Evolutionary conservation across 2,329 filamentous ascomycete species (phyloP).

Genomic region (Aureobasidium leucospermi): DNA sequence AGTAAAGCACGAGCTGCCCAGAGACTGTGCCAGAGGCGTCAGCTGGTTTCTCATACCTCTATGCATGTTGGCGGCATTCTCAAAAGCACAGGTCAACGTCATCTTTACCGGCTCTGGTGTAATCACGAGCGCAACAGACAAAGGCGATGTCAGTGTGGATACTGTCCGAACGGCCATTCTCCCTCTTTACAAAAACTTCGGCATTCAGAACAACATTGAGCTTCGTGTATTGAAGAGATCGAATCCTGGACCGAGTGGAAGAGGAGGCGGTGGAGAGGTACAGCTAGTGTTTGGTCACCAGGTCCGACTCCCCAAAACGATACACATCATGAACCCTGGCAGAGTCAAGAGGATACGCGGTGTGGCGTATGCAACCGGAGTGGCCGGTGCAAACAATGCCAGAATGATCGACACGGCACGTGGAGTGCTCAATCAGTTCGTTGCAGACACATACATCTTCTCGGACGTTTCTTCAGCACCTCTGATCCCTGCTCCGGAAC

Average conservation of each 20-base stretch:
- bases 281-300: conserved; percentile 90
- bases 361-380: conserved; percentile 88
- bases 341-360: conserved; percentile 82
- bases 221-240: conserved; percentile 73
- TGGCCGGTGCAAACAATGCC: conserved; percentile 86
- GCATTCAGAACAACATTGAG: conserved; percentile 80
- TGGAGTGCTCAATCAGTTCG: conserved; percentile 77
- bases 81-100: conserved; percentile 84
- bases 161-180: conserved; percentile 88
- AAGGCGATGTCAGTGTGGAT: conserved; percentile 84
- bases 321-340: conserved; percentile 79
- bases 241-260: conserved; percentile 66
- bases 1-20: conserved; percentile 72
- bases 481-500: conserved; percentile 61
- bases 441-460: conserved; percentile 84
- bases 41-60: conserved; percentile 89
- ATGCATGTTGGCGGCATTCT: conserved; percentile 85
- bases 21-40: conserved; percentile 69
- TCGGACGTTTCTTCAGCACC: conserved; percentile 57
- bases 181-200: conserved; percentile 83
- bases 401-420: conserved; percentile 89
- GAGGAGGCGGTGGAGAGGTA: conserved; percentile 83
- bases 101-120: conserved; percentile 85
- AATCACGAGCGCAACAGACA: conserved; percentile 77
- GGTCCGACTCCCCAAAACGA: conserved; percentile 84